Evolutionary conservation across 2,329 filamentous ascomycete genomes (phyloP).

Genomic region (Acarospora socialis): DNA sequence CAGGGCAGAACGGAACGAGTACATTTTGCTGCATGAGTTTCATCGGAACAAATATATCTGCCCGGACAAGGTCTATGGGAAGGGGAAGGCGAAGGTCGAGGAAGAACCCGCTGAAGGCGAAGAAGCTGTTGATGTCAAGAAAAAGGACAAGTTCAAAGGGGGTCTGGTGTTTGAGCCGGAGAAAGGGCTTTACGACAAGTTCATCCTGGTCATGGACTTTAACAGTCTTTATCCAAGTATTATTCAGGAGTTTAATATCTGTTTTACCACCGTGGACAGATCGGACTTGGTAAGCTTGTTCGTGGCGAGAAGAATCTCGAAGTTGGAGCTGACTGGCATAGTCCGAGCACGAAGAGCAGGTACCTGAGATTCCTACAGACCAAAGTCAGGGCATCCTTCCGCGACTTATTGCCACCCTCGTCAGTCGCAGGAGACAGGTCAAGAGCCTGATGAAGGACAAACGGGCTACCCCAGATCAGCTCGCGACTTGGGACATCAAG

Average conservation of each 20-base stretch:
- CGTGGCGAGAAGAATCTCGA: too few relatives aligned
- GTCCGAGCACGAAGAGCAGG: constrained; percentile 68
- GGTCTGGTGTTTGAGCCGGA: constrained; percentile 97
- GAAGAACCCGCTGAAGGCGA: constrained; percentile 56
- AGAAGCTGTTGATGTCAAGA: constrained; percentile 60
- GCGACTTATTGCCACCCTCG: constrained; percentile 78
- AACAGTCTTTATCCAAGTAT: constrained; percentile 98
- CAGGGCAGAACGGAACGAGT: constrained; percentile 93
- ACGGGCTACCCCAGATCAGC: constrained; percentile 66
- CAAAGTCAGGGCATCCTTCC: constrained; percentile 77
- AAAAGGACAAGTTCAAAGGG: constrained; percentile 98
- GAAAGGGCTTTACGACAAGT: constrained; percentile 95
- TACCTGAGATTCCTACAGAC: constrained; percentile 70
- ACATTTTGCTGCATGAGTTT: constrained; percentile 96
- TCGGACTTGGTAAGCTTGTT: constrained; percentile 47
- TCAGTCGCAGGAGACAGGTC: constrained; percentile 76
- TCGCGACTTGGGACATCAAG: constrained; percentile 95
- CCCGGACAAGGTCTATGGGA: constrained; percentile 81
- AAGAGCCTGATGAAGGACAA: constrained; percentile 97
- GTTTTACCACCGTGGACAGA: constrained; percentile 92
- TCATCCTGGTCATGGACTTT: constrained; percentile 98
- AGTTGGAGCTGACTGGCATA: too few relatives aligned
- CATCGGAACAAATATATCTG: constrained; percentile 95
- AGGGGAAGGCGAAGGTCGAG: constrained; percentile 55
- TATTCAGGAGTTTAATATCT: constrained; percentile 98